Percentiles rank a stretch among this genome's conserved stretches.
Evolutionary conservation across 2,329 filamentous ascomycete species (phyloP).

Genomic region (Botrytis aclada): DNA sequence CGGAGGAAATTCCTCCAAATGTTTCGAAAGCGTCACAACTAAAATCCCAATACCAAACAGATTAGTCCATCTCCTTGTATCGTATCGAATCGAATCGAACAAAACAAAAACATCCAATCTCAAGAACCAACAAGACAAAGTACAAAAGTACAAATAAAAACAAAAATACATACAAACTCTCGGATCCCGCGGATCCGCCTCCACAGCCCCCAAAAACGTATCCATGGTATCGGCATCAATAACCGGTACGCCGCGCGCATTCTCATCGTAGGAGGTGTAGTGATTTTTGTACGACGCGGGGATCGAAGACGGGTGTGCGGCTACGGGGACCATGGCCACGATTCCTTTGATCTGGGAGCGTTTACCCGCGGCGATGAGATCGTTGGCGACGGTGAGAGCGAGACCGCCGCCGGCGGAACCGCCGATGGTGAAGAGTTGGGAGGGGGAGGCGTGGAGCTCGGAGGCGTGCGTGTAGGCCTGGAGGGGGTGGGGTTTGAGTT

Average conservation of each 20-base stretch:
- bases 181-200: conserved; percentile 21
- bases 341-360: conserved; percentile 26
- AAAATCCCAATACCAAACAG: fast-evolving
- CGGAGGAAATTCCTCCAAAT: neutral
- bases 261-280: conserved; percentile 28
- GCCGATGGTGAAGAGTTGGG: conserved; percentile 28
- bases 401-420: conserved; percentile 32
- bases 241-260: conserved; percentile 25
- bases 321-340: conserved; percentile 28
- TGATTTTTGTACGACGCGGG: conserved; percentile 23
- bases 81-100: no score
- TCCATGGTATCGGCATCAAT: conserved; percentile 27
- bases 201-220: conserved; percentile 26
- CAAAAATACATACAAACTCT: conserved; percentile 4
- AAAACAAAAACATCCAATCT: neutral
- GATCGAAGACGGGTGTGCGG: conserved; percentile 27
- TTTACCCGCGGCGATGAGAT: conserved; percentile 26
- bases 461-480: conserved; percentile 27
- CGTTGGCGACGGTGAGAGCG: conserved; percentile 27
- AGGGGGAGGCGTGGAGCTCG: conserved; percentile 15
- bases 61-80: neutral
- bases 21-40: conserved; percentile 7
- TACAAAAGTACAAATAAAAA: no score
- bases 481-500: no score
- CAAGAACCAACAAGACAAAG: conserved; percentile 16